Evolutionary conservation across 768 basidiomycete genomes (phyloP).

Genomic region (Nidula microcarpa): DNA sequence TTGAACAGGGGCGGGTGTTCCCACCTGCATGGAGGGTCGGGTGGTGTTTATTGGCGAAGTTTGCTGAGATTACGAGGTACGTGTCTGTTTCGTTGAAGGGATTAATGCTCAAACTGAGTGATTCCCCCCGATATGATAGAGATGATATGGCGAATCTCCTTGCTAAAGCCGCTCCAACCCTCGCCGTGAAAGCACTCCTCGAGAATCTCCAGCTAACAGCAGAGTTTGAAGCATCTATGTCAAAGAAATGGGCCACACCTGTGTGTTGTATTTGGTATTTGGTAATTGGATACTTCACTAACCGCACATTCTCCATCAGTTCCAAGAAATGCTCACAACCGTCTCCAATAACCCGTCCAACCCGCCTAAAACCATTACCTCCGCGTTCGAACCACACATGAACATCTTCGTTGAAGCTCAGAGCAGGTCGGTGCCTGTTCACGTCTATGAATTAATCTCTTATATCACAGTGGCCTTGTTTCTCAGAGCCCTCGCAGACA

Average conservation of each 20-base stretch:
- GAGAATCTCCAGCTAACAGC: constrained; percentile 83
- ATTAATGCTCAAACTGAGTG: background rate
- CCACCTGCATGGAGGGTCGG: constrained; percentile 85
- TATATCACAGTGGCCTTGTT: background rate
- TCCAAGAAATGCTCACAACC: constrained; percentile 60
- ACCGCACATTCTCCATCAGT: constrained; percentile 29
- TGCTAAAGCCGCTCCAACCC: constrained; percentile 69
- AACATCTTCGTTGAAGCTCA: constrained; percentile 94
- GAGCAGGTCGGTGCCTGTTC: constrained; percentile 62
- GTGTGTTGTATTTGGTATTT: constrained; percentile 30
- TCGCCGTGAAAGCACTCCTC: constrained; percentile 76
- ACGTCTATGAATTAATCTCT: background rate
- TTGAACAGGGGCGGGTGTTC: constrained; percentile 81
- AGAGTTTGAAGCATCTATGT: constrained; percentile 84
- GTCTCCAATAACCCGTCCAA: constrained; percentile 47
- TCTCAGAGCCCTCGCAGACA: constrained; percentile 78
- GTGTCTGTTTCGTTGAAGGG: constrained; percentile 6
- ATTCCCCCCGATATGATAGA: constrained; percentile 30
- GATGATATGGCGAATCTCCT: constrained; percentile 82
- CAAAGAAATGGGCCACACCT: constrained; percentile 77
- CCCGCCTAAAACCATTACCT: constrained; percentile 69
- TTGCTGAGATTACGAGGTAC: constrained; percentile 88
- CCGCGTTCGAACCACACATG: constrained; percentile 93
- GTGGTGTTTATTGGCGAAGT: constrained; percentile 78
- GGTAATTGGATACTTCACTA: background rate